Percentiles rank a stretch among this genome's conserved stretches.
These are phyloP conservation scores for Colletotrichum salicis DNA, from an alignment of 2,329 filamentous ascomycete genomes.

Conservation along the genomic window DNA sequence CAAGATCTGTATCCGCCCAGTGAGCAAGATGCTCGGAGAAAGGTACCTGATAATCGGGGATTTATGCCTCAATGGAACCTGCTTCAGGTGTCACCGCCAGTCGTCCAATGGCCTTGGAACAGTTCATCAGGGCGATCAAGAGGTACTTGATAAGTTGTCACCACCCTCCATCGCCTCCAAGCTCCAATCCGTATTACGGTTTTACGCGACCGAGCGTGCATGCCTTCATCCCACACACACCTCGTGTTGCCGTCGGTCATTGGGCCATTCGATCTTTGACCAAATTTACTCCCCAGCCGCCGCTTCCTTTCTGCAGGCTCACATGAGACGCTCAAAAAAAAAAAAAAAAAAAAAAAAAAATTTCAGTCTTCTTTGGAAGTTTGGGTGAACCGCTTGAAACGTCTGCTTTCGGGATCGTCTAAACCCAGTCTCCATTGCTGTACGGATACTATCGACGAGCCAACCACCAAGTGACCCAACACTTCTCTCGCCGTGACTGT, in stretches of 20 bases:
- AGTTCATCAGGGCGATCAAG: slow-evolving; percentile 27
- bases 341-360: too few species aligned
- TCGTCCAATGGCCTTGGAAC: slow-evolving; percentile 21
- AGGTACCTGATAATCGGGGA: slow-evolving; percentile 6
- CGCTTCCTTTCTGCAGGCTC: slow-evolving; percentile 1
- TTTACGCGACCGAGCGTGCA: not conserved
- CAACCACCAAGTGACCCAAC: not conserved
- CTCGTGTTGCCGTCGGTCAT: not conserved
- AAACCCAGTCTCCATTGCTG: not conserved
- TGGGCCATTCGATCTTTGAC: not conserved
- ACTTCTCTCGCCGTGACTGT: not conserved
- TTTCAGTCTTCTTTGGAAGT: not conserved
- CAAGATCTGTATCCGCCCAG: not conserved
- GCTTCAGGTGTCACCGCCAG: slow-evolving; percentile 17
- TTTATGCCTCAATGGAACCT: slow-evolving; percentile 25
- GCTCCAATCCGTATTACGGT: slow-evolving; percentile 11
- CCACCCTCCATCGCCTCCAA: slow-evolving; percentile 11
- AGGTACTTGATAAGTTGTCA: slow-evolving; percentile 36
- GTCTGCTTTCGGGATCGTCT: not conserved
- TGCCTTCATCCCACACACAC: slow-evolving; percentile 7
- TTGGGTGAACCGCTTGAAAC: not conserved
- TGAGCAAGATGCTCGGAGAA: not conserved
- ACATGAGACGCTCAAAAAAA: slow-evolving; percentile 16
- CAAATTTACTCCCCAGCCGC: not conserved
- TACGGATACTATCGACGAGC: not conserved